Evolutionary conservation across 1,284 basidiomycete genomes (phyloP).

Genomic region (Ceratobasidium sp.): DNA sequence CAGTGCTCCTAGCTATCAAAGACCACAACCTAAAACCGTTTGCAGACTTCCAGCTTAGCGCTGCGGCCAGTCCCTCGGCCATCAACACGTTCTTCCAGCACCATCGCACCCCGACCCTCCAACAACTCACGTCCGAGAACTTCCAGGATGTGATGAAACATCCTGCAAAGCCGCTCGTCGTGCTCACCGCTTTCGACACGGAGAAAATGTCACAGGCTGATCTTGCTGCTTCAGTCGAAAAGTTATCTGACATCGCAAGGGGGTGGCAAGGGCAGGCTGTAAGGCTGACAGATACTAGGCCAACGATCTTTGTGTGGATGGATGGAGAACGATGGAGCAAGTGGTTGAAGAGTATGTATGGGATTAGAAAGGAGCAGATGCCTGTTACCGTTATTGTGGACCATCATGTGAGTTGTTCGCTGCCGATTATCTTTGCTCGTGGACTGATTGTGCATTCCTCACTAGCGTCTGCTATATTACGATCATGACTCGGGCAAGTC

Average conservation of each 20-base stretch:
- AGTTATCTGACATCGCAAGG: constrained; percentile 64
- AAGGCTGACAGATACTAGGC: constrained; percentile 39
- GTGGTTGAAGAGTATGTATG: constrained; percentile 92
- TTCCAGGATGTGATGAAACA: constrained; percentile 86
- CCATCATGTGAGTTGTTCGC: constrained; percentile 68
- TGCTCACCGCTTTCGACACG: constrained; percentile 64
- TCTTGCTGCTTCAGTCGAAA: constrained; percentile 59
- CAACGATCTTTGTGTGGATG: constrained; percentile 86
- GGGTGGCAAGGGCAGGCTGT: constrained; percentile 46
- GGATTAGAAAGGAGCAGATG: constrained; percentile 62
- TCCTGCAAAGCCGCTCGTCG: constrained; percentile 75
- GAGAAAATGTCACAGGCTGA: constrained; percentile 53
- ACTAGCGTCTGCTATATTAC: constrained; percentile 74
- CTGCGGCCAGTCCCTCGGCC: constrained; percentile 45
- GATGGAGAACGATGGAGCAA: constrained; percentile 80
- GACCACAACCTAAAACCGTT: constrained; percentile 60
- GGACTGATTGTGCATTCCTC: constrained; percentile 50
- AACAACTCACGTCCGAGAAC: constrained; percentile 76
- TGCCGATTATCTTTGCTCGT: constrained; percentile 36
- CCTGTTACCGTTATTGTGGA: constrained; percentile 79
- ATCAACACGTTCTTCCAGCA: constrained; percentile 66
- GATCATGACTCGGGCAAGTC: constrained; percentile 65
- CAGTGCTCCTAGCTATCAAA: constrained; percentile 80
- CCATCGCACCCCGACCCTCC: constrained; percentile 74
- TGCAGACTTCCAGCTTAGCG: constrained; percentile 49